Evolutionary conservation across 2,329 filamentous ascomycete genomes (phyloP).

Genomic region (Dendrostoma leiphaemia): DNA sequence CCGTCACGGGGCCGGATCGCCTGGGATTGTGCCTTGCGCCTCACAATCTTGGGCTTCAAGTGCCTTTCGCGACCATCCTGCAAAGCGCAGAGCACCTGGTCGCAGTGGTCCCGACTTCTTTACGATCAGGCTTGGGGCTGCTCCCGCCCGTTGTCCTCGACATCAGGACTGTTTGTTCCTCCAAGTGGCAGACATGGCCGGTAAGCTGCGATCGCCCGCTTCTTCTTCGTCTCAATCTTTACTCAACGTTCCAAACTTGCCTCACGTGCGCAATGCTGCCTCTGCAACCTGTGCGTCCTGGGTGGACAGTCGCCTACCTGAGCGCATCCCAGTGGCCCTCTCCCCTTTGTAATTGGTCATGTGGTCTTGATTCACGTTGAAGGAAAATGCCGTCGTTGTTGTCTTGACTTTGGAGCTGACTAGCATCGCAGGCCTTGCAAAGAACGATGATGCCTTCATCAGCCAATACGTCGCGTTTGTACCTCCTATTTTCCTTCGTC

Average conservation of each 20-base stretch:
- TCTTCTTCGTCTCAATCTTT: neutral
- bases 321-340: neutral
- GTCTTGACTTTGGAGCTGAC: neutral
- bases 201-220: neutral
- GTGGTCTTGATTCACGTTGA: neutral
- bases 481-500: neutral
- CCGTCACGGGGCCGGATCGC: neutral
- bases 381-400: neutral
- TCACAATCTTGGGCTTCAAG: neutral
- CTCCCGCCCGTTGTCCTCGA: no score
- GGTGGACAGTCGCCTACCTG: neutral
- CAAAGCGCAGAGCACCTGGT: neutral
- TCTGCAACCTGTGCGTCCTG: neutral
- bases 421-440: neutral
- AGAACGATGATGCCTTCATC: constrained; percentile 19
- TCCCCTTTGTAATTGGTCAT: neutral
- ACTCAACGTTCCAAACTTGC: neutral
- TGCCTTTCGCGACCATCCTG: neutral
- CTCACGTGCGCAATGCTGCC: no score
- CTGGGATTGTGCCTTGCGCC: neutral
- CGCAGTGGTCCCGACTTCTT: neutral
- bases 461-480: constrained; percentile 8
- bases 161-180: neutral
- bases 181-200: constrained; percentile 3
- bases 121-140: neutral